Evolutionary conservation across 1,284 basidiomycete genomes (phyloP).

Genomic region (Mycosarcoma mackinlayi): DNA sequence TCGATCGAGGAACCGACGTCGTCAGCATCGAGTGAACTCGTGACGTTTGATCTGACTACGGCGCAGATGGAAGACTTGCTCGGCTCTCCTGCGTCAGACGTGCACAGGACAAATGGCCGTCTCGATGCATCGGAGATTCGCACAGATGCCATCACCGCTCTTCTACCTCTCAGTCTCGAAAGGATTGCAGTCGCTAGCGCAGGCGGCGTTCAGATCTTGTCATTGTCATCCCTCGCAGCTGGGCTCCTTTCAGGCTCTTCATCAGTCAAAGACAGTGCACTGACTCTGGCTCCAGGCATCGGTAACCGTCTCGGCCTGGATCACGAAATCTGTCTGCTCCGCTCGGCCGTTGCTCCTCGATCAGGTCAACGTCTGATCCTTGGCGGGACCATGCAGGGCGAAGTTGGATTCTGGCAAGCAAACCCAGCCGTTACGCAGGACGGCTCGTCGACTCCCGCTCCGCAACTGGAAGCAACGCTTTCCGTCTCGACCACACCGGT

Average conservation of each 20-base stretch:
- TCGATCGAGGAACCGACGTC: background rate
- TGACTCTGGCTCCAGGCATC: background rate
- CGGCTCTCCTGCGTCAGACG: background rate
- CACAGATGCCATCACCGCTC: slow-evolving; percentile 16
- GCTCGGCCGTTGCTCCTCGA: slow-evolving; percentile 39
- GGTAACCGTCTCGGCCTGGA: slow-evolving; percentile 19
- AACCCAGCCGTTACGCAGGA: background rate
- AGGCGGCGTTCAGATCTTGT: slow-evolving; percentile 17
- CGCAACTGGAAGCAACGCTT: slow-evolving; percentile 77
- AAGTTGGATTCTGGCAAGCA: slow-evolving; percentile 68
- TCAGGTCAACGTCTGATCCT: slow-evolving; percentile 43
- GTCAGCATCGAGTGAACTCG: slow-evolving; percentile 7
- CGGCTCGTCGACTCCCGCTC: slow-evolving; percentile 23
- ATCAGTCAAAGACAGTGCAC: background rate
- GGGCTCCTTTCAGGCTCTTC: background rate
- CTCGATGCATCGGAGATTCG: background rate
- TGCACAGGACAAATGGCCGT: background rate
- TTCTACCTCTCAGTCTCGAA: slow-evolving; percentile 46
- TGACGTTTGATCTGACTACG: slow-evolving; percentile 14
- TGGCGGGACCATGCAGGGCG: slow-evolving; percentile 53
- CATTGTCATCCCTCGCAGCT: slow-evolving; percentile 19
- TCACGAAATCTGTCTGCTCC: slow-evolving; percentile 36
- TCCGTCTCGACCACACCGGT: slow-evolving; percentile 78
- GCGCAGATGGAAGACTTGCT: slow-evolving; percentile 18
- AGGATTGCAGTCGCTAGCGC: slow-evolving; percentile 27